Evolutionary conservation across 2,329 filamentous ascomycete genomes (phyloP).

Genomic region (Colletotrichum sansevieriae): DNA sequence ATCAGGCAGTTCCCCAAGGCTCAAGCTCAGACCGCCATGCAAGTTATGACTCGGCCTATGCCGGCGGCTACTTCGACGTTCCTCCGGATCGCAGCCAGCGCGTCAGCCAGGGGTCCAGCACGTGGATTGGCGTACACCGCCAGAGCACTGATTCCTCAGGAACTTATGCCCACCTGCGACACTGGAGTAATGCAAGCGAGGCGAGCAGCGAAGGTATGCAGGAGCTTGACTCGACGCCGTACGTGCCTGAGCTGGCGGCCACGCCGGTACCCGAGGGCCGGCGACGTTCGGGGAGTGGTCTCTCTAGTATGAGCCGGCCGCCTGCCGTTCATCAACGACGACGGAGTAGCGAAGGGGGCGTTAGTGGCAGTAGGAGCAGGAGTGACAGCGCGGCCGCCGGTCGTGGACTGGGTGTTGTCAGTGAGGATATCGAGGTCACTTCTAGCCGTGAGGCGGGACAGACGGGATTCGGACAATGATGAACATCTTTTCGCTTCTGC

Average conservation of each 20-base stretch:
- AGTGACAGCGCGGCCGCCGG: slow-evolving; percentile 44
- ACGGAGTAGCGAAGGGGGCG: slow-evolving; percentile 45
- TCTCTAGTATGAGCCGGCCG: slow-evolving; percentile 43
- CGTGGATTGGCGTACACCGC: slow-evolving; percentile 44
- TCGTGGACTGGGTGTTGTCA: slow-evolving; percentile 50
- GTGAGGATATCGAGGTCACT: slow-evolving; percentile 59
- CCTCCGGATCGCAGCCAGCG: slow-evolving; percentile 41
- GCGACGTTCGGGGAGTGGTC: slow-evolving; percentile 47
- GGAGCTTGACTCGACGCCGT: slow-evolving; percentile 55
- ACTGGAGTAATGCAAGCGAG: slow-evolving; percentile 61
- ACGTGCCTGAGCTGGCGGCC: slow-evolving; percentile 55
- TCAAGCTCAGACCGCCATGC: slow-evolving; percentile 46
- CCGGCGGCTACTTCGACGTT: slow-evolving; percentile 49
- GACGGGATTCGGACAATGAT: slow-evolving; percentile 49
- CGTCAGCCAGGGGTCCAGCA: slow-evolving; percentile 44
- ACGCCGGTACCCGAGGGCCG: slow-evolving; percentile 46
- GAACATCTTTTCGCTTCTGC: neutral
- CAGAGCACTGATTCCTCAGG: slow-evolving; percentile 56
- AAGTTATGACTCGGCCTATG: slow-evolving; percentile 48
- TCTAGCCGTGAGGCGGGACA: slow-evolving; percentile 56
- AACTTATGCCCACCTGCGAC: slow-evolving; percentile 54
- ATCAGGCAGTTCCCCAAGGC: slow-evolving; percentile 38
- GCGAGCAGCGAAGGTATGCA: slow-evolving; percentile 51
- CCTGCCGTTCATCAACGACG: slow-evolving; percentile 46
- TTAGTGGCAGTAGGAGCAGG: slow-evolving; percentile 42